Evolutionary conservation across 2,329 filamentous ascomycete species (phyloP).

Genomic region (Penicillium sp.): DNA sequence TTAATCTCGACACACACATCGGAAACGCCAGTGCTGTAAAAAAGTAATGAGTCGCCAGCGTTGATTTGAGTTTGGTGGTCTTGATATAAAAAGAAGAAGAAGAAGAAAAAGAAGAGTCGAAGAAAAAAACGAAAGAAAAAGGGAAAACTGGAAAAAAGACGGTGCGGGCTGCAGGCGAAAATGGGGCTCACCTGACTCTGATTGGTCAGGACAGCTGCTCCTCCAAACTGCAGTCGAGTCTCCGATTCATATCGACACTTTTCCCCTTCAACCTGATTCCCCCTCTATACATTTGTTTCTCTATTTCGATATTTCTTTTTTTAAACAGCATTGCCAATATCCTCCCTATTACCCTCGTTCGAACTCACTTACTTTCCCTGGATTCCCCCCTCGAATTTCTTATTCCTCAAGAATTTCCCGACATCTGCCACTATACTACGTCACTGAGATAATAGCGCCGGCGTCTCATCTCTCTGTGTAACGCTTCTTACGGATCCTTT

Average conservation of each 20-base stretch:
- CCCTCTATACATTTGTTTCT: constrained; percentile 6
- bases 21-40: constrained; percentile 68
- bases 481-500: constrained; percentile 14
- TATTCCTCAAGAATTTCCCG: neutral
- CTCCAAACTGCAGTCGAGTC: constrained; percentile 19
- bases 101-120: constrained; percentile 20
- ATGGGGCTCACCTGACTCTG: constrained; percentile 8
- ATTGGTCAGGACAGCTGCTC: constrained; percentile 31
- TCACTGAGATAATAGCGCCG: constrained; percentile 8
- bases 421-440: constrained; percentile 8
- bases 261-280: constrained; percentile 11
- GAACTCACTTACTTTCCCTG: constrained; percentile 3
- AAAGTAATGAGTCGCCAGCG: constrained; percentile 56
- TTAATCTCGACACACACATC: constrained; percentile 69
- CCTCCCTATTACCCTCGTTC: neutral
- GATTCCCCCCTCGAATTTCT: neutral
- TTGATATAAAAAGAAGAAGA: constrained; percentile 47
- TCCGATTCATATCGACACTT: constrained; percentile 33
- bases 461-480: constrained; percentile 12
- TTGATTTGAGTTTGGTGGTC: constrained; percentile 77
- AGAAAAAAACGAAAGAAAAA: constrained; percentile 19
- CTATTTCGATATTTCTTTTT: constrained; percentile 12
- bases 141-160: constrained; percentile 32
- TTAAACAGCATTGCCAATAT: neutral
- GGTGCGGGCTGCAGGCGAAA: constrained; percentile 31